Evolutionary conservation across 1,139 yeast species (phyloP).

Genomic region (Debaryomycetaceae sp.): DNA sequence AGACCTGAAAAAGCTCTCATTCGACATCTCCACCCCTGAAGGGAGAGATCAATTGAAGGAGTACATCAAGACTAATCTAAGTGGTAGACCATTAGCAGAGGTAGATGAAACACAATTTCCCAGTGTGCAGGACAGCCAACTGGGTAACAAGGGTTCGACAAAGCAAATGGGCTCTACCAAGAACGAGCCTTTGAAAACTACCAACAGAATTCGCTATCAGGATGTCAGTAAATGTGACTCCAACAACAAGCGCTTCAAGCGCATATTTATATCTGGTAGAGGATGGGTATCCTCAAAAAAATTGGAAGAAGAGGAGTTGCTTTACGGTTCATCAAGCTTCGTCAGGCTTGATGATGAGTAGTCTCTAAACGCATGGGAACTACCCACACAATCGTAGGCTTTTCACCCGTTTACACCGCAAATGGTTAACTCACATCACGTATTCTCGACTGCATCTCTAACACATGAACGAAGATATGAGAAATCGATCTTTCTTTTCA

Average conservation of each 20-base stretch:
- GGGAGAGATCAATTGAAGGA: slow-evolving; percentile 23
- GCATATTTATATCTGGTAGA: slow-evolving; percentile 49
- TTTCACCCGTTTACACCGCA: too few relatives aligned
- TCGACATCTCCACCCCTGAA: slow-evolving; percentile 23
- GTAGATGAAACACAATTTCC: neutral
- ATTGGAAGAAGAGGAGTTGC: slow-evolving; percentile 26
- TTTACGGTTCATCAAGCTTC: slow-evolving; percentile 11
- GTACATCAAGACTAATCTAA: slow-evolving; percentile 12
- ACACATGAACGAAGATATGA: neutral
- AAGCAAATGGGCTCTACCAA: neutral
- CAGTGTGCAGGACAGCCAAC: neutral
- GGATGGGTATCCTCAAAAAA: slow-evolving; percentile 46
- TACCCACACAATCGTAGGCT: too few relatives aligned
- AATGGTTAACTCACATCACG: too few relatives aligned
- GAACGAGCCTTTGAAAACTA: slow-evolving; percentile 1
- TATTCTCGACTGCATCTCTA: neutral
- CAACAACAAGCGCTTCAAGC: slow-evolving; percentile 35
- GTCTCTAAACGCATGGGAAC: too few relatives aligned
- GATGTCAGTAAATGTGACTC: slow-evolving; percentile 19
- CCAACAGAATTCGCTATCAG: slow-evolving; percentile 13
- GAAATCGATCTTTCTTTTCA: neutral
- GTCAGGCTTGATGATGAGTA: slow-evolving; percentile 2
- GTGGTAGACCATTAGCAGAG: slow-evolving; percentile 1
- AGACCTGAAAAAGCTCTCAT: slow-evolving; percentile 7
- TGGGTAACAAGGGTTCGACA: neutral